Percentiles rank a stretch among this genome's conserved stretches.
These are phyloP conservation scores for Pseudocercospora ulei DNA, from an alignment of 2,329 filamentous ascomycete species.

Conservation along the genomic window DNA sequence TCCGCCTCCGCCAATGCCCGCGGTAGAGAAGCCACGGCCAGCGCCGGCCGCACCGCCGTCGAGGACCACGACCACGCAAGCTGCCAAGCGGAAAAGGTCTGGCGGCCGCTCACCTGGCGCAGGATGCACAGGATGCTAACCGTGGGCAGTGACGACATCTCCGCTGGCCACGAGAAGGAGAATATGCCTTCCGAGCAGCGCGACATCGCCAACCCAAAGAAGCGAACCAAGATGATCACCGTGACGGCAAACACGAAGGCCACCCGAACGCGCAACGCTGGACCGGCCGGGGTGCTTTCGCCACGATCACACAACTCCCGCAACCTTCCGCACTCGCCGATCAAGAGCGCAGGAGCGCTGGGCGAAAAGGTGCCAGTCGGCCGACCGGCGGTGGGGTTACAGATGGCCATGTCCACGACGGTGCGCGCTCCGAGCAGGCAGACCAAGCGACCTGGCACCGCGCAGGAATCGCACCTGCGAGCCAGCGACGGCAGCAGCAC, in stretches of 20 bases:
- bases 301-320: conserved; percentile 75
- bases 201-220: conserved; percentile 59
- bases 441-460: conserved; percentile 40
- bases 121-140: conserved; percentile 17
- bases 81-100: conserved; percentile 23
- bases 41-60: conserved; percentile 10
- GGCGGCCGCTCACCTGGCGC: background rate
- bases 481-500: conserved; percentile 52
- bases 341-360: conserved; percentile 31
- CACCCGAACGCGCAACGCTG: conserved; percentile 30
- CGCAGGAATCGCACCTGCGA: conserved; percentile 28
- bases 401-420: conserved; percentile 41
- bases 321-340: conserved; percentile 50
- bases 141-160: conserved; percentile 51
- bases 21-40: conserved; percentile 12
- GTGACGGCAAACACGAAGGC: conserved; percentile 30
- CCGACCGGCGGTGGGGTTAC: conserved; percentile 12
- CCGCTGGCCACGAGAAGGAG: conserved; percentile 60
- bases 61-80: conserved; percentile 13
- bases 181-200: conserved; percentile 49
- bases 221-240: conserved; percentile 40
- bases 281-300: conserved; percentile 56
- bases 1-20: conserved; percentile 22
- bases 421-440: conserved; percentile 54
- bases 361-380: conserved; percentile 43